phyloP scores from a whole-genome alignment of 305 asterid species.

The Striga hermonthica region DNA sequence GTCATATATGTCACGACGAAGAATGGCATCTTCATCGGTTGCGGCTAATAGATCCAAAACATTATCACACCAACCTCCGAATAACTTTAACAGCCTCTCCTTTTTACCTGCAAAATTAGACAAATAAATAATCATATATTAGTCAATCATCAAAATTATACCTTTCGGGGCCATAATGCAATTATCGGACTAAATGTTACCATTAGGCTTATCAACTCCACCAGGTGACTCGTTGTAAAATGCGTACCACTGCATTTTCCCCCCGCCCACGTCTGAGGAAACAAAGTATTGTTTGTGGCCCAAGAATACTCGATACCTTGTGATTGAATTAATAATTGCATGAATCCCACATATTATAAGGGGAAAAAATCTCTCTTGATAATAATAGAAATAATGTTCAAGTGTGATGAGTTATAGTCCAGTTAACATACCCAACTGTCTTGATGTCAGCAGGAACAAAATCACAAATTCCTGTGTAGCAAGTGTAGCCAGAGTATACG shows the following conservation, averaged over 20 bases:
- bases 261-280: constrained; percentile 96
- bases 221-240: constrained; percentile 80
- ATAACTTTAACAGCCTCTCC: constrained; percentile 68
- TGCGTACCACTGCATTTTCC: constrained; percentile 99
- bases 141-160: too few relatives aligned
- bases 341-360: constrained; percentile 10
- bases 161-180: too few relatives aligned
- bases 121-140: neutral
- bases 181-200: constrained; percentile 35
- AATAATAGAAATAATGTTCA: constrained; percentile 3
- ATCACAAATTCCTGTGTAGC: constrained; percentile 96
- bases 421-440: constrained; percentile 77
- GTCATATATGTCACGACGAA: constrained; percentile 91
- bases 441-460: constrained; percentile 87
- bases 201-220: constrained; percentile 58
- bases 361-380: too few relatives aligned
- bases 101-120: constrained; percentile 57
- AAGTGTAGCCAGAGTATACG: constrained; percentile 85
- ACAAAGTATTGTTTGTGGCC: constrained; percentile 97
- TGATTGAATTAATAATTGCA: constrained; percentile 26
- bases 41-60: constrained; percentile 71
- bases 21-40: constrained; percentile 85
- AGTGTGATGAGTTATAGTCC: too few relatives aligned
- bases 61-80: constrained; percentile 90
- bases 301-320: constrained; percentile 88